phyloP scores from a whole-genome alignment of 495 filamentous ascomycete species.

The Penicillium subrubescens region DNA sequence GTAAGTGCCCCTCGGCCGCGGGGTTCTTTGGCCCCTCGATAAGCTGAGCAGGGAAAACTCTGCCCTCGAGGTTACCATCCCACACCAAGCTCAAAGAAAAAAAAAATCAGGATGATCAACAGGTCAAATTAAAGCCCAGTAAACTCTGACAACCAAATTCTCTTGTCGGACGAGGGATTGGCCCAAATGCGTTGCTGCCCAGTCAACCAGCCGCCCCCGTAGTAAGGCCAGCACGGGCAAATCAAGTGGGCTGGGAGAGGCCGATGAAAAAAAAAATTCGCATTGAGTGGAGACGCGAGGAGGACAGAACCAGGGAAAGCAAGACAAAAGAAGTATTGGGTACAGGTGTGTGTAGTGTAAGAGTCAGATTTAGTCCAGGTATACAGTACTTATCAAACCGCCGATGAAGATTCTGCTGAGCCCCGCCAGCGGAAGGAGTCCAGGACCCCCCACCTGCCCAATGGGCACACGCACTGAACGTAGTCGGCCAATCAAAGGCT shows the following conservation, averaged over 20 bases:
- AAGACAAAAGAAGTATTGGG: neutral
- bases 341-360: neutral
- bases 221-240: conserved; percentile 11
- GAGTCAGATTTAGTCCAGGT: neutral
- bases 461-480: neutral
- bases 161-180: conserved; percentile 8
- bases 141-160: conserved; percentile 13
- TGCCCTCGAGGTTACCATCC: neutral
- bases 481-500: conserved; percentile 10
- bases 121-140: conserved; percentile 23
- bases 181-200: conserved; percentile 50
- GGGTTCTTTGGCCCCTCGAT: conserved; percentile 8
- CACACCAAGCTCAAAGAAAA: neutral
- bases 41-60: neutral
- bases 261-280: conserved; percentile 33
- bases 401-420: conserved; percentile 39
- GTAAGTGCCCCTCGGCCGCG: conserved; percentile 23
- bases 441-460: conserved; percentile 5
- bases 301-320: conserved; percentile 34
- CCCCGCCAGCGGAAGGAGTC: conserved; percentile 21
- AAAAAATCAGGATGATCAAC: neutral
- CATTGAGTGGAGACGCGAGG: conserved; percentile 21
- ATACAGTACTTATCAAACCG: conserved; percentile 5
- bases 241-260: conserved; percentile 22
- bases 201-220: conserved; percentile 31